A percentile compares a stretch with the other conserved stretches of the same genome.
phyloP scores from a whole-genome alignment of 345 rosid genomes.

The Aegle marmelos region DNA sequence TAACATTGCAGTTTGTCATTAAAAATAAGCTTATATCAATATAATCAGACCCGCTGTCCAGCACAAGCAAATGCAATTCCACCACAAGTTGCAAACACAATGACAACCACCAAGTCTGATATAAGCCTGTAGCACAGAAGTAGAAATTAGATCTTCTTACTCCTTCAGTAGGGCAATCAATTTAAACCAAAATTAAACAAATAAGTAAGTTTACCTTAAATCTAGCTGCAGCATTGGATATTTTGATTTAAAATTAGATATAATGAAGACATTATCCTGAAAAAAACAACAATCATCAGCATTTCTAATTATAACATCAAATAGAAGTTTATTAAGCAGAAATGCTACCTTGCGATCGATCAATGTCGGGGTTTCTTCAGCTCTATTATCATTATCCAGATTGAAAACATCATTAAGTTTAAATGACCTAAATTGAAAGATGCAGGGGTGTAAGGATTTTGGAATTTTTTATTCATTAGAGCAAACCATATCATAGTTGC shows the following conservation, averaged over 20 bases:
- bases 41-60: slow-evolving; percentile 50
- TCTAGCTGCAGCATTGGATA: slow-evolving; percentile 60
- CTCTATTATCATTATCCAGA: slow-evolving; percentile 53
- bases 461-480: background rate
- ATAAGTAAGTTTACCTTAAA: slow-evolving; percentile 30
- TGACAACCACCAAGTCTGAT: slow-evolving; percentile 55
- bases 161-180: background rate
- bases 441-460: slow-evolving; percentile 9
- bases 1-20: background rate
- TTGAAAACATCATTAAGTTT: slow-evolving; percentile 47
- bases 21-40: slow-evolving; percentile 9
- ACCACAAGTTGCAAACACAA: slow-evolving; percentile 59
- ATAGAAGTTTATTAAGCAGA: slow-evolving; percentile 3
- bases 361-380: slow-evolving; percentile 49
- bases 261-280: slow-evolving; percentile 60
- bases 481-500: background rate
- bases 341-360: slow-evolving; percentile 47
- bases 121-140: slow-evolving; percentile 39
- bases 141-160: background rate
- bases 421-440: slow-evolving; percentile 35
- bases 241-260: slow-evolving; percentile 55
- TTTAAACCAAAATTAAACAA: background rate
- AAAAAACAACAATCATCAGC: background rate
- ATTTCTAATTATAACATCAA: background rate
- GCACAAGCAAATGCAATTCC: slow-evolving; percentile 69